Evolutionary conservation across 2,329 filamentous ascomycete genomes (phyloP).

Genomic region (Cadophora luteo-olivacea): DNA sequence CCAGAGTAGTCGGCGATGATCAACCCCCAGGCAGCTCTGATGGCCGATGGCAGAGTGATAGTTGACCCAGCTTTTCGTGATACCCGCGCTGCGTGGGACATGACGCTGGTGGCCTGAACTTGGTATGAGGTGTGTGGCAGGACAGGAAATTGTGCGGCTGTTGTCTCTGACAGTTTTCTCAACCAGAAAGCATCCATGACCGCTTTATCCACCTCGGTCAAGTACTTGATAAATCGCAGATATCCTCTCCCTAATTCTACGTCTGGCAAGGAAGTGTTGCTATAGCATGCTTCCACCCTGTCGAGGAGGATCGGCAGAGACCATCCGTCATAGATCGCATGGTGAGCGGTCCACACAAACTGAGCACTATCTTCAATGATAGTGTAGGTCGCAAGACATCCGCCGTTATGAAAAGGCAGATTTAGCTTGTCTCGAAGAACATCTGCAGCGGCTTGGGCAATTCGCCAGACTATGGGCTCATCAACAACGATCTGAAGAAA

Average conservation of each 20-base stretch:
- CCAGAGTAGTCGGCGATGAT: slow-evolving; percentile 47
- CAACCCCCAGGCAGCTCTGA: slow-evolving; percentile 30
- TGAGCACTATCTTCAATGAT: not conserved
- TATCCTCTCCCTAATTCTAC: not conserved
- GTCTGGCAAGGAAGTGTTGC: not conserved
- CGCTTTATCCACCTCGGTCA: not conserved
- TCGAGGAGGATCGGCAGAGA: not conserved
- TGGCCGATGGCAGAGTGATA: not conserved
- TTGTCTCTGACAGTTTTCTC: not conserved
- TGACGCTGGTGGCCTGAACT: slow-evolving; percentile 40
- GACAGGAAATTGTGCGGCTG: not conserved
- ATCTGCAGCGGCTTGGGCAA: not conserved
- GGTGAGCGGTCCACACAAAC: slow-evolving; percentile 18
- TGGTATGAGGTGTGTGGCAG: not conserved
- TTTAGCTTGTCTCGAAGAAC: not conserved
- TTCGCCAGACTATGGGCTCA: slow-evolving; percentile 27
- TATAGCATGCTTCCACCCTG: not conserved
- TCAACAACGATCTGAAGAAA: slow-evolving; percentile 31
- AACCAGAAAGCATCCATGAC: not conserved
- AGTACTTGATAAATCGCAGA: not conserved
- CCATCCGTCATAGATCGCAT: slow-evolving; percentile 17
- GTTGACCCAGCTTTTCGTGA: not conserved
- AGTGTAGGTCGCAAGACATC: not conserved
- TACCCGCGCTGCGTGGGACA: not conserved
- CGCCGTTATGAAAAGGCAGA: not conserved